A percentile compares a stretch with the other conserved stretches of the same genome.
phyloP scores from a whole-genome alignment of 352 stramenopile species.

The Phytopythium delawarense region DNA sequence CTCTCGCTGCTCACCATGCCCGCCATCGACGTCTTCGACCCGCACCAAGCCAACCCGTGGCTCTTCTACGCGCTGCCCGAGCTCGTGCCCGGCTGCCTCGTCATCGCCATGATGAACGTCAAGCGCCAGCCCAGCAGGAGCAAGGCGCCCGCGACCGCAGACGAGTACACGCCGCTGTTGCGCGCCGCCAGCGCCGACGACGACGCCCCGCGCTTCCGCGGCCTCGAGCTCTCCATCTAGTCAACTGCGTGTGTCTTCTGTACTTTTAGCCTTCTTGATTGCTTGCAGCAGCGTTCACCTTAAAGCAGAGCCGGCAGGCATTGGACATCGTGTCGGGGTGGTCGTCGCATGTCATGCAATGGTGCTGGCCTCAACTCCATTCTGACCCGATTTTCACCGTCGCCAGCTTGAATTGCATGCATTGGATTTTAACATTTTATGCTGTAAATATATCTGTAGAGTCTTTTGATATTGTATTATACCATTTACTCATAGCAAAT shows the following conservation, averaged over 20 bases:
- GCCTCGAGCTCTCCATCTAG: constrained; percentile 8
- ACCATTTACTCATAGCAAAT: too few species aligned
- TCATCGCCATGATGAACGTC: constrained; percentile 82
- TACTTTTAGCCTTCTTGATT: not conserved
- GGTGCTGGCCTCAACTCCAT: not conserved
- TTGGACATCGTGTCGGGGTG: too few species aligned
- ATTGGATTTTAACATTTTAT: too few species aligned
- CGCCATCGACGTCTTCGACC: constrained; percentile 66
- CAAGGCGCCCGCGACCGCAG: constrained; percentile 10
- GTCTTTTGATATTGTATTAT: too few species aligned
- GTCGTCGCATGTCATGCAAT: too few species aligned
- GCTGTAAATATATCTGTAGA: too few species aligned
- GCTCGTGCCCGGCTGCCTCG: constrained; percentile 60
- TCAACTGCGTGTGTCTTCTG: not conserved
- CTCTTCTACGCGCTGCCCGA: constrained; percentile 74
- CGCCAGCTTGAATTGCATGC: too few species aligned
- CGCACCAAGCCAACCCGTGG: constrained; percentile 66
- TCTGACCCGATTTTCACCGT: not conserved
- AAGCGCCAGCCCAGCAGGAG: constrained; percentile 27
- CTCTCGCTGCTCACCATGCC: constrained; percentile 62
- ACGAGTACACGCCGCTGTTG: constrained; percentile 55
- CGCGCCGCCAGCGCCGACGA: constrained; percentile 6
- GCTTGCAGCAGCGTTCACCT: not conserved
- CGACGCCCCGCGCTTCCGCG: constrained; percentile 5
- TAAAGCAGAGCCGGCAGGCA: too few species aligned